Evolutionary conservation across 768 basidiomycete species (phyloP), one percentile per base, ranked within the genome.

Genomic region (Collybiopsis luxurians): DNA sequence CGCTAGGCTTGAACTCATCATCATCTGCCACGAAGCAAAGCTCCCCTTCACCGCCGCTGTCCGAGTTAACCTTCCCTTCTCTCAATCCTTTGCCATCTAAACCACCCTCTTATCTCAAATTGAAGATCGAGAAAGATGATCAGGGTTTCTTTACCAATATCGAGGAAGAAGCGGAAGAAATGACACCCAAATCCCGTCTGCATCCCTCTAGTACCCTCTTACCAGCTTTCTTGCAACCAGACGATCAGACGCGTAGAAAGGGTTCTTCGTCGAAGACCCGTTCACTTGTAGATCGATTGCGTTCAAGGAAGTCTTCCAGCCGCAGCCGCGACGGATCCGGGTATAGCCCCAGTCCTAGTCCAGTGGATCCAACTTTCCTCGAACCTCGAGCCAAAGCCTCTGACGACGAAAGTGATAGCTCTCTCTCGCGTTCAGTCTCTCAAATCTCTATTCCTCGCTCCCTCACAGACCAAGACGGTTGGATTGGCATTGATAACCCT

Each of bases 241-340:
- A 69, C 52, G 62, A 67, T 50, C 66, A 66, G 40, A 73, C 72
- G 17, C 73, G 69, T 27, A 75, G 73, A 43, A 51, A 51, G 17
- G 24, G 21, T 4, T 69, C 71, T 11, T 73, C 81, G 21, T 85
- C 84, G 21, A 79, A 78, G 63, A 86, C 84, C 19, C 76, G 84
- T 12, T 79, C 81, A 60, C 80, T 86, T 40, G 80, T 86, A 28
- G 84, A 86, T 60, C 74, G 76, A 34, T 66, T 85, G 39, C 77
- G 82, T 53, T 26, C 70, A 66, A 52, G 67, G 63, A 30, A 45
- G 64, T 64, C 19, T n/a, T 28, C 26, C 5, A 24, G 17, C n/a
- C 42, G n/a, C 24, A 13, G n/a, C 38, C 53, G 40, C 4, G 40
- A 31, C 19, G 31, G 42, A 6, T 31, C 53, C 9, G 43, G 53